Evolutionary conservation across 805 yeast genomes (phyloP).

Genomic region (Wickerhamomyces alni): DNA sequence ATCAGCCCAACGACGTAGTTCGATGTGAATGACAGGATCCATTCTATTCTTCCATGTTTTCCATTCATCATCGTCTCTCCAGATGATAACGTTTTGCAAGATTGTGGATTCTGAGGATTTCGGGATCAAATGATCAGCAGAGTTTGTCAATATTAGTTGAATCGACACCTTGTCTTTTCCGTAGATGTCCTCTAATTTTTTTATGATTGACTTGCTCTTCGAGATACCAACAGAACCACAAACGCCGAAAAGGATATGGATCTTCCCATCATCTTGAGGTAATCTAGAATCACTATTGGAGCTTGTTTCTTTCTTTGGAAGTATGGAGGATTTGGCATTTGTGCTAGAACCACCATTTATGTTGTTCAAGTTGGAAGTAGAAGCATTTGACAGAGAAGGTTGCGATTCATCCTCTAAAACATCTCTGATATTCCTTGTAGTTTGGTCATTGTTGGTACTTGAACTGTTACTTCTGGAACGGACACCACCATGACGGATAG

Average conservation of each 20-base stretch:
- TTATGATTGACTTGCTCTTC: slow-evolving; percentile 72
- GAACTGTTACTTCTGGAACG: slow-evolving; percentile 26
- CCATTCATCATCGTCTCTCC: slow-evolving; percentile 98
- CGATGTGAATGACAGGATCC: slow-evolving; percentile 94
- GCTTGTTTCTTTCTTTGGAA: slow-evolving; percentile 32
- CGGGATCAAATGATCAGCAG: slow-evolving; percentile 75
- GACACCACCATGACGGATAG: slow-evolving; percentile 43
- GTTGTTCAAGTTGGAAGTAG: slow-evolving; percentile 1
- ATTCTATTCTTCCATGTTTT: slow-evolving; percentile 70
- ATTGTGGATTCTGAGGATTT: slow-evolving; percentile 34
- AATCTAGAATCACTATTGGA: slow-evolving; percentile 55
- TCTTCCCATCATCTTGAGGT: slow-evolving; percentile 80
- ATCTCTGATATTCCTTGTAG: slow-evolving; percentile 8
- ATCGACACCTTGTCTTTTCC: slow-evolving; percentile 71
- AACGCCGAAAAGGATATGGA: slow-evolving; percentile 80
- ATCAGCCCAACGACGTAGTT: slow-evolving; percentile 95
- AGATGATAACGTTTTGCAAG: slow-evolving; percentile 62
- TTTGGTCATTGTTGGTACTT: slow-evolving; percentile 13
- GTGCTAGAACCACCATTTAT: background rate
- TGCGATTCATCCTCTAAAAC: slow-evolving; percentile 3
- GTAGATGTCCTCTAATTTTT: slow-evolving; percentile 74
- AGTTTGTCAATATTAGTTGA: slow-evolving; percentile 78
- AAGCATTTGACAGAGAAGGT: slow-evolving; percentile 5
- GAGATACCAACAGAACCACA: slow-evolving; percentile 86
- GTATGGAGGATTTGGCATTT: slow-evolving; percentile 6